Base-by-base conservation (phyloP, 164 flowering plant species). In the Dillenia suffruticosa region DNA sequence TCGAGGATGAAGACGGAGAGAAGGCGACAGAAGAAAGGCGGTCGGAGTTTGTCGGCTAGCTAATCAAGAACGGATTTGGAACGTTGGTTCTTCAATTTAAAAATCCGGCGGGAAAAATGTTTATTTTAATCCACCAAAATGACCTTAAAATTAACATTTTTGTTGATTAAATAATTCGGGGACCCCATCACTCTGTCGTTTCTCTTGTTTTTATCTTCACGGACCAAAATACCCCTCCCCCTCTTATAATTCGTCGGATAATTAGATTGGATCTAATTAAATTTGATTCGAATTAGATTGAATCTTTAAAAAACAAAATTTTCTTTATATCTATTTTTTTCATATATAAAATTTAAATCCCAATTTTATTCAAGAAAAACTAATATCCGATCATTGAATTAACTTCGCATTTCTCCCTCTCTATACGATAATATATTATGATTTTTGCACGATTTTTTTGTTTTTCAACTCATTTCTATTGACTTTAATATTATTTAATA, bases 21-120 rank as follows among this genome's bases (percentile, higher is more conserved):
- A 68, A 74, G 68, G 12, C 7, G 75, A 76, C 83, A 63, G 44
- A 74, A 50, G 44, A 61, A 62, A 68, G 85, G 72, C 81, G 79
- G 81, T 75, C 73, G 22, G 16, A 32, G 44, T 46, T 74, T 74
- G 79, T 66, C 79, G 11, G 32, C 59, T 66, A 66, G 74, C 40
- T 51, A 67, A 68, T 59, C 64, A 62, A 65, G 67, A 72, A 52
- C 69, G 64, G 77, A 66, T 57, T 51, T 52, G 59, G 59, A 65
- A 71, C 84, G 81, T 71, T 71, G 70, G 70, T 44, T 52, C 5
- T 32, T 5, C 51, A 73, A 66, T 71, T 67, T 61, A 61, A 74
- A 32, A 73, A 76, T 70, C 58, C 64, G 68, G 76, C 66, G 70
- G 62, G 70, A 69, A 57, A 46, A 12, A 32, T 5, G 40, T 32